phyloP scores from a whole-genome alignment of 202 grass and related monocot species.

The Cymbopogon flexuosus region DNA sequence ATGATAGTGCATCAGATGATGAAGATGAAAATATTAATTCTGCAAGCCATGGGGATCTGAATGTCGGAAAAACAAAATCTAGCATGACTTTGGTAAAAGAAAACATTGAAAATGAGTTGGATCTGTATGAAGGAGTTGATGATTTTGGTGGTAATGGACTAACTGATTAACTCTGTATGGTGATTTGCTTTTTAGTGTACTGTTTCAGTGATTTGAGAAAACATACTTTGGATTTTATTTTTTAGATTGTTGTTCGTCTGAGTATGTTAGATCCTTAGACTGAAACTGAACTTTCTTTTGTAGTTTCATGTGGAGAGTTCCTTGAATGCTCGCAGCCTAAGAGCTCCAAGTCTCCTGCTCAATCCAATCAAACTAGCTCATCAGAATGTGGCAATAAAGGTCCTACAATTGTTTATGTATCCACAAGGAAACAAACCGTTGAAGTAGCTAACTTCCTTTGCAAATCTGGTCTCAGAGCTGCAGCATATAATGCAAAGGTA shows the following conservation, averaged over 20 bases:
- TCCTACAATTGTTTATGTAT: constrained; percentile 88
- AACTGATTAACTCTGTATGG: constrained; percentile 7
- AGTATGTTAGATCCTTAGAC: constrained; percentile 10
- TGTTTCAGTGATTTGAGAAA: constrained; percentile 4
- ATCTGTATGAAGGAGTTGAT: constrained; percentile 59
- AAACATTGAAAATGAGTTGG: constrained; percentile 60
- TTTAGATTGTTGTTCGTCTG: background rate
- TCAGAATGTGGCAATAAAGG: constrained; percentile 53
- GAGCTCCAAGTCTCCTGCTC: constrained; percentile 28
- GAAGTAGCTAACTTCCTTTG: constrained; percentile 67
- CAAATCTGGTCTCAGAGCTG: constrained; percentile 74
- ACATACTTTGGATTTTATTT: background rate
- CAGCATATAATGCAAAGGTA: constrained; percentile 97
- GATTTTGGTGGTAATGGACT: constrained; percentile 81
- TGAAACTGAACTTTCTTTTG: constrained; percentile 30
- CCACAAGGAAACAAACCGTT: constrained; percentile 84
- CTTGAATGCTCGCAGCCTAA: constrained; percentile 33
- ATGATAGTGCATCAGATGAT: constrained; percentile 35
- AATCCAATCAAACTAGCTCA: constrained; percentile 36
- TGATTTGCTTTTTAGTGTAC: constrained; percentile 20
- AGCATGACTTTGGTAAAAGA: constrained; percentile 28
- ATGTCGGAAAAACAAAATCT: constrained; percentile 24
- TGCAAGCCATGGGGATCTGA: constrained; percentile 12
- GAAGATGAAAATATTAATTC: constrained; percentile 39
- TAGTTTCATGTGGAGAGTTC: constrained; percentile 87